These are phyloP conservation scores for Posidonia australis DNA, from an alignment of 106 monocot genomes.

Conservation along the genomic window DNA sequence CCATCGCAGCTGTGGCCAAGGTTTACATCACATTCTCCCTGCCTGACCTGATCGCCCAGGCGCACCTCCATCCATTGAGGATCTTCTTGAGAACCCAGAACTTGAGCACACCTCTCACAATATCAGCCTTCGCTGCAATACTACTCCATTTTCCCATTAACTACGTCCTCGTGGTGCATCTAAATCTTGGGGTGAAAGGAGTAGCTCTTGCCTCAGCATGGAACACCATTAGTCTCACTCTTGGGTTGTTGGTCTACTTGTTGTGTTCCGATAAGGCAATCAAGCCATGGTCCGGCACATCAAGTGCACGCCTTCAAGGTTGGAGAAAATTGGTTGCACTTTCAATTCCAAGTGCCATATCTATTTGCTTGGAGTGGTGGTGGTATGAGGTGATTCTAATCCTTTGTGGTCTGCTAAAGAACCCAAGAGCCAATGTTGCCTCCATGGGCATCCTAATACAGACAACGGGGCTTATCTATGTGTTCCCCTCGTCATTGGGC, in stretches of 20 bases:
- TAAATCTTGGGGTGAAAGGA: constrained; percentile 32
- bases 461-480: constrained; percentile 73
- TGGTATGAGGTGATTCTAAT: constrained; percentile 64
- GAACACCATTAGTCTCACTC: constrained; percentile 54
- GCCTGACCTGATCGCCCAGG: constrained; percentile 40
- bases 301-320: constrained; percentile 31
- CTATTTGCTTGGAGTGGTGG: constrained; percentile 69
- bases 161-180: constrained; percentile 24
- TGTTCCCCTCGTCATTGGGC: constrained; percentile 76
- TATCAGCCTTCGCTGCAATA: constrained; percentile 18
- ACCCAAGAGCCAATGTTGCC: constrained; percentile 59
- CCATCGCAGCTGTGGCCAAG: constrained; percentile 21
- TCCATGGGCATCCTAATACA: constrained; percentile 88
- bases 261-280: constrained; percentile 14
- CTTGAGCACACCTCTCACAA: constrained; percentile 31
- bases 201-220: constrained; percentile 45
- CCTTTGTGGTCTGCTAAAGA: constrained; percentile 58
- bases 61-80: constrained; percentile 35
- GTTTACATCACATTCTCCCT: constrained; percentile 36
- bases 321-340: constrained; percentile 26
- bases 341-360: constrained; percentile 26
- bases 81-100: constrained; percentile 41
- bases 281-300: constrained; percentile 30
- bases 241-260: constrained; percentile 30
- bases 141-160: constrained; percentile 38